Base-by-base conservation (phyloP, 768 basidiomycete species). In the Suillus decipiens region DNA sequence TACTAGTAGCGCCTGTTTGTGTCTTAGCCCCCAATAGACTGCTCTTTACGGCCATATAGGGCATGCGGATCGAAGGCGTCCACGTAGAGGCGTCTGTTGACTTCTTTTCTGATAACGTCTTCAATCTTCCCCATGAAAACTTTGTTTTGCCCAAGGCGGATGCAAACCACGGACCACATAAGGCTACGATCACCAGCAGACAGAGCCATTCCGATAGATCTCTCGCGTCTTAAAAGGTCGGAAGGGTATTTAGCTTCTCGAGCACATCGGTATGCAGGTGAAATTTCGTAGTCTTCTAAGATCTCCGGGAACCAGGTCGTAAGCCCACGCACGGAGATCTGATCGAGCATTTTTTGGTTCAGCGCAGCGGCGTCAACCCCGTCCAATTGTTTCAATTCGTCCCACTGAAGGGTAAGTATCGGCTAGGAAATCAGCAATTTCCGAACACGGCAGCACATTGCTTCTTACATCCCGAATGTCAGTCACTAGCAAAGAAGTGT, bases 361-460 rank as follows among this genome's bases (percentile, higher is more conserved):
- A 84, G 73, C 53, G 79, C 78, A 31, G 80, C 75, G 31, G 78
- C 82, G 68, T 80, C 78, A 62, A 83, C 75, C 9, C 78, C 78
- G n/a, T 71, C 67, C 1, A 84, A 64, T 14, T 74, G 72, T 36
- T 76, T 75, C 66, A 84, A 67, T 63, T 83, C 83, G 54, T 73
- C 58, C 71, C 80, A 69, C 81, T 84, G 67, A 11, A 8, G 42
- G n/a, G 8, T 47, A 61, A 15, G 8, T 47, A 61, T 45, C 43
- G 10, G 42, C 65, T 39, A 28, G 63, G 24, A 34, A 61, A 37
- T 63, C n/a, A 31, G 14, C 62, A 56, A 43, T 56, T 14, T 56
- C 56, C 56, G 37, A 36, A 48, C 31, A 57, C 48, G 33, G 53
- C 28, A 33, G 53, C 48, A 14, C 11, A 37, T 24, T 24, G 33